Evolutionary conservation across 345 rosid species (phyloP).

Genomic region (Eucalyptus rudis): DNA sequence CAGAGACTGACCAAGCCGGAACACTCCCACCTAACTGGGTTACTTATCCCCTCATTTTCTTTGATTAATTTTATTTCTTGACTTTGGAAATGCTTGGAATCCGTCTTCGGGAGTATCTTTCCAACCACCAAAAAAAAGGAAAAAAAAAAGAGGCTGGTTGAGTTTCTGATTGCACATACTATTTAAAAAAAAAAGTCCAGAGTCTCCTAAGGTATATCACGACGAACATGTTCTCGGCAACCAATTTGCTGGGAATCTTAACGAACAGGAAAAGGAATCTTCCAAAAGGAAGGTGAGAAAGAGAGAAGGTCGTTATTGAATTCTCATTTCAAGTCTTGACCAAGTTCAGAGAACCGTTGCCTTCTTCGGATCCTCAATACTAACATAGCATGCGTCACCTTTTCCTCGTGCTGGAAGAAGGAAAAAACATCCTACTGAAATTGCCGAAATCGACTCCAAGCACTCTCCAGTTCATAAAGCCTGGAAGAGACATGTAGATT

Average conservation of each 20-base stretch:
- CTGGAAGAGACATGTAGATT: neutral
- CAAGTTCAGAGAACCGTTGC: neutral
- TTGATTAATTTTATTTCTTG: no score
- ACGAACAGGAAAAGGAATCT: neutral
- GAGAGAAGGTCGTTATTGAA: neutral
- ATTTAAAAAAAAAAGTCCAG: neutral
- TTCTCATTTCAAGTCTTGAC: neutral
- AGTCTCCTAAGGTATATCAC: neutral
- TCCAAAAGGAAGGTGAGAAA: neutral
- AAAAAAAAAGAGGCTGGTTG: neutral
- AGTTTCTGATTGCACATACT: neutral
- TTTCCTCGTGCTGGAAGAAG: neutral
- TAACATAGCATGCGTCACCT: neutral
- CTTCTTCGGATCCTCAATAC: neutral
- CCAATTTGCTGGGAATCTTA: neutral
- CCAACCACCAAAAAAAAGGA: no score
- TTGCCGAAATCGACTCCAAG: neutral
- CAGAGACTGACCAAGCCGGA: no score
- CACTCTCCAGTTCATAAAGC: neutral
- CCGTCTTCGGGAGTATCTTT: no score
- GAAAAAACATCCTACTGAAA: neutral
- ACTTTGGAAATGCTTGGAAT: no score
- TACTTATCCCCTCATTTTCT: no score
- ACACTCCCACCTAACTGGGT: no score
- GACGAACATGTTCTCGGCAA: neutral